phyloP scores from a whole-genome alignment of 805 yeast species.

The Saturnispora zaruensis region DNA sequence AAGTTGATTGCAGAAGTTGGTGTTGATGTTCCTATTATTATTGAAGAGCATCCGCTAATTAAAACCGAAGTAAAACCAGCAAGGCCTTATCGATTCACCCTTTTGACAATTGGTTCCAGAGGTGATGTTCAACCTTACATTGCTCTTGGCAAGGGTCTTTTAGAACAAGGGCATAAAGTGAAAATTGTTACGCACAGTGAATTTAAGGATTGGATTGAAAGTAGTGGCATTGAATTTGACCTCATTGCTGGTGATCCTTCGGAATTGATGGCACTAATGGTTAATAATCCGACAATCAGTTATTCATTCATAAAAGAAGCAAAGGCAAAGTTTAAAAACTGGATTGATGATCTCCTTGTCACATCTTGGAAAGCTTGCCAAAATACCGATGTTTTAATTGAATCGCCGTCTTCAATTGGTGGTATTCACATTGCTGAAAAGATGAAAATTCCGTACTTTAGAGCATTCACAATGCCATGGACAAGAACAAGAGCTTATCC shows the following conservation, averaged over 20 bases:
- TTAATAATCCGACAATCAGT: conserved; percentile 79
- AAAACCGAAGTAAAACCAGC: conserved; percentile 40
- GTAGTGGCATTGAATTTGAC: conserved; percentile 58
- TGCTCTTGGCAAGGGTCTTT: conserved; percentile 73
- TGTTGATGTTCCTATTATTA: conserved; percentile 55
- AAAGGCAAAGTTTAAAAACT: conserved; percentile 61
- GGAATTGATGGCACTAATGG: conserved; percentile 87
- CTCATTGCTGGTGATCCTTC: conserved; percentile 90
- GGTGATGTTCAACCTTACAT: conserved; percentile 97
- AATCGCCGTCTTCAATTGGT: conserved; percentile 94
- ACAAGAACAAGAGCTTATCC: conserved; percentile 92
- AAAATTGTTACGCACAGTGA: conserved; percentile 82
- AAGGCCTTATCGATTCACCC: conserved; percentile 48
- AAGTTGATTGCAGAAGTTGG: conserved; percentile 52
- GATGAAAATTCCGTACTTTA: conserved; percentile 75
- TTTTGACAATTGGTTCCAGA: conserved; percentile 86
- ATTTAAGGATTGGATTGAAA: conserved; percentile 64
- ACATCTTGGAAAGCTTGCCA: conserved; percentile 87
- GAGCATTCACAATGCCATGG: conserved; percentile 99
- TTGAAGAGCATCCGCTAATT: conserved; percentile 51
- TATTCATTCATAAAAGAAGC: conserved; percentile 81
- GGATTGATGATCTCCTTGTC: conserved; percentile 68
- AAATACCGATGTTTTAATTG: conserved; percentile 73
- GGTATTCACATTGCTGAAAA: conserved; percentile 96
- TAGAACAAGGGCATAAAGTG: conserved; percentile 74